These are phyloP conservation scores for Carallia brachiata DNA, from an alignment of 345 rosid genomes.

Conservation along the genomic window DNA sequence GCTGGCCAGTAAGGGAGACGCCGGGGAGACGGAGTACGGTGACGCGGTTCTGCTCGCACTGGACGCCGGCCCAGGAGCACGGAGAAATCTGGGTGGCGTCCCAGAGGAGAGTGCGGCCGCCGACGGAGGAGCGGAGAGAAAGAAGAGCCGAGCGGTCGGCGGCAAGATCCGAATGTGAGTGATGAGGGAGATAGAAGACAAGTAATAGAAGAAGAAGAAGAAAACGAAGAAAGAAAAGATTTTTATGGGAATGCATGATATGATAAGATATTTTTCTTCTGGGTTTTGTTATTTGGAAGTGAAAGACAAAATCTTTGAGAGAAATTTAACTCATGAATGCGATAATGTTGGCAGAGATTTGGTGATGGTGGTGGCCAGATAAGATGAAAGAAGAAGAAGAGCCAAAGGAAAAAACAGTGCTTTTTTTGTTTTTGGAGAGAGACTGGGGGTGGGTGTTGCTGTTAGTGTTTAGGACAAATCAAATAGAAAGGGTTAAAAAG, in stretches of 20 bases:
- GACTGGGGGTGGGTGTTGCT: too few relatives aligned
- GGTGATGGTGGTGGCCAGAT: too few relatives aligned
- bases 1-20: constrained; percentile 60
- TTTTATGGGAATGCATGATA: neutral
- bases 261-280: neutral
- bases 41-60: constrained; percentile 60
- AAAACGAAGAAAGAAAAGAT: neutral
- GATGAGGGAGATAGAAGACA: constrained; percentile 13
- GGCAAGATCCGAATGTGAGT: constrained; percentile 56
- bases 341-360: too few relatives aligned
- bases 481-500: too few relatives aligned
- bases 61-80: constrained; percentile 83
- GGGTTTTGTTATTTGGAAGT: neutral
- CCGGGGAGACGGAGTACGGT: constrained; percentile 79
- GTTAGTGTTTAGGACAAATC: too few relatives aligned
- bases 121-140: constrained; percentile 66
- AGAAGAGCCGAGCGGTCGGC: constrained; percentile 80
- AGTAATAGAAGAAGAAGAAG: constrained; percentile 12
- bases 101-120: constrained; percentile 87
- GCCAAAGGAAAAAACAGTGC: too few relatives aligned
- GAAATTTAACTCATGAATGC: too few relatives aligned
- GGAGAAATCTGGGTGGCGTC: constrained; percentile 46
- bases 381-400: too few relatives aligned
- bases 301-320: too few relatives aligned
- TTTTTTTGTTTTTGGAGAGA: too few relatives aligned